These are phyloP conservation scores for Shiraia bambusicola DNA, from an alignment of 2,329 filamentous ascomycete genomes.

Conservation along the genomic window DNA sequence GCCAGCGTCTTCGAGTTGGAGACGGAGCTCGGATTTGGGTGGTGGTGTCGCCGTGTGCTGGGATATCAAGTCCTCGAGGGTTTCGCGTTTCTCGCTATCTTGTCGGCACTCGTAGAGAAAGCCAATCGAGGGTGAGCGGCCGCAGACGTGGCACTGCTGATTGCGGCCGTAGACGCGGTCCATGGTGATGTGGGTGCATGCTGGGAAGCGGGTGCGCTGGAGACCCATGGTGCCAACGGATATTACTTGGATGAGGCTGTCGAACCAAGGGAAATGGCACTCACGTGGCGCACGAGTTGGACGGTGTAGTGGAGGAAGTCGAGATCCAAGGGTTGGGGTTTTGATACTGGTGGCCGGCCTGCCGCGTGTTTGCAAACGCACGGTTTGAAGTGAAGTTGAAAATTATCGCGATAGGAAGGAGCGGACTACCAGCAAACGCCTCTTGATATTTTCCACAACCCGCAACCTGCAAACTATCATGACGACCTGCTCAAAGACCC, in stretches of 20 bases:
- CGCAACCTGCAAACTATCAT: no score
- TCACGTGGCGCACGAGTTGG: background rate
- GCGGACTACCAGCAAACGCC: no score
- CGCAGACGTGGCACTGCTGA: constrained; percentile 61
- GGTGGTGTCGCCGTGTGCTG: background rate
- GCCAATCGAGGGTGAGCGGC: constrained; percentile 58
- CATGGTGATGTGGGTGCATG: constrained; percentile 70
- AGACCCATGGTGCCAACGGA: constrained; percentile 20
- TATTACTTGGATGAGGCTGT: constrained; percentile 14
- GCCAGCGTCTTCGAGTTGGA: constrained; percentile 30
- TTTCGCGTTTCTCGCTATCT: constrained; percentile 46
- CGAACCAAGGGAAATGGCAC: background rate
- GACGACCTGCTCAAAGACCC: no score
- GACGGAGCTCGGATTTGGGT: constrained; percentile 23
- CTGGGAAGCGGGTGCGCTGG: constrained; percentile 27
- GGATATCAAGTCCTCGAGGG: constrained; percentile 8
- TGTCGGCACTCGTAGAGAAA: constrained; percentile 75
- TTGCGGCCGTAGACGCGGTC: constrained; percentile 60
- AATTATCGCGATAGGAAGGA: no score
- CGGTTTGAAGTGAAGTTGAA: no score
- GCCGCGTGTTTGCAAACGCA: no score
- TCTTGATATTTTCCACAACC: no score
- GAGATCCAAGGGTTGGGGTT: no score
- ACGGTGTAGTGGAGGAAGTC: no score
- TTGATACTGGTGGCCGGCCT: no score